phyloP scores from a whole-genome alignment of 1,284 basidiomycete genomes.

The Stereum hirsutum region DNA sequence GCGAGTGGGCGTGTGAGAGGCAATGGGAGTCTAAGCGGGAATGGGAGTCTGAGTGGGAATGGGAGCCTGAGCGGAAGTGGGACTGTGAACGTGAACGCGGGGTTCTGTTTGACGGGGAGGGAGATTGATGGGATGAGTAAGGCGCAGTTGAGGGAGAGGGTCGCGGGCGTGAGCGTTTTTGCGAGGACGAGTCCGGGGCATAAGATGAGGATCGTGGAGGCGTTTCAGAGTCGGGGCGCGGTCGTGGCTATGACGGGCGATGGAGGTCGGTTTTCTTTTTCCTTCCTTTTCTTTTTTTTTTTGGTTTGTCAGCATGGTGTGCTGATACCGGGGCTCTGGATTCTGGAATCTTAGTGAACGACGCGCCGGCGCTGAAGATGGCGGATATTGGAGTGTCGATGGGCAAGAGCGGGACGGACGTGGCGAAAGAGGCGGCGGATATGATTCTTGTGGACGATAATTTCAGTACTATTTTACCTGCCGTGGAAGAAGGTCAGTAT shows the following conservation, averaged over 20 bases:
- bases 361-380: constrained; percentile 95
- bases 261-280: constrained; percentile 41
- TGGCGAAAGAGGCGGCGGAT: constrained; percentile 97
- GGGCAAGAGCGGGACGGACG: constrained; percentile 95
- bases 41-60: too few species aligned
- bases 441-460: constrained; percentile 97
- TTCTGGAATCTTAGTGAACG: constrained; percentile 63
- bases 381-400: constrained; percentile 97
- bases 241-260: constrained; percentile 98
- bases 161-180: constrained; percentile 83
- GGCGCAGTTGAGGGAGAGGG: constrained; percentile 74
- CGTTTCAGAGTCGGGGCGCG: constrained; percentile 81
- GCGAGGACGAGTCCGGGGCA: constrained; percentile 93
- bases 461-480: constrained; percentile 89
- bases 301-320: neutral
- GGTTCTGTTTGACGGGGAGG: constrained; percentile 65
- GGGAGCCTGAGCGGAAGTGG: neutral
- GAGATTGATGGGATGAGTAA: constrained; percentile 82
- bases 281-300: neutral
- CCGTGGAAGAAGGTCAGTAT: constrained; percentile 83
- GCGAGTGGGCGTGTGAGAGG: too few species aligned
- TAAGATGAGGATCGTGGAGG: constrained; percentile 95
- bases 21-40: too few species aligned
- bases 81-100: constrained; percentile 13
- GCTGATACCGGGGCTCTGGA: neutral